Evolutionary conservation across 371 early-diverging fungal species (phyloP).

Genomic region (Mortierella sp.): DNA sequence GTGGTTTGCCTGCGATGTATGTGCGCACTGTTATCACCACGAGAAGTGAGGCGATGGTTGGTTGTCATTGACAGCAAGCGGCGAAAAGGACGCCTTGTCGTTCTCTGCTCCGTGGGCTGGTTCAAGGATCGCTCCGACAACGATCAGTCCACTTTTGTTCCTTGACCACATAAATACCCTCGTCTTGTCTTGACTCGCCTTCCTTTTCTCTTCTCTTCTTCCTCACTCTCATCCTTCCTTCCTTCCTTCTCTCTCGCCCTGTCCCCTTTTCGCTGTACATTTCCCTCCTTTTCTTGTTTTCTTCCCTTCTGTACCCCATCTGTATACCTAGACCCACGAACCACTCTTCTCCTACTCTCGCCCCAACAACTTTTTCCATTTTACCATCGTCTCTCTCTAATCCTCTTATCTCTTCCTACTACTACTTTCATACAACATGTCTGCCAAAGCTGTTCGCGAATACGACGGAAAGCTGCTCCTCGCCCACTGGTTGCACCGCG

Average conservation of each 20-base stretch:
- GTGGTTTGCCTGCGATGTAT: not conserved
- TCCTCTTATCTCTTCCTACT: not conserved
- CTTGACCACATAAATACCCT: not conserved
- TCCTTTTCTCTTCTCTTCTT: not conserved
- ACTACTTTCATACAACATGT: slow-evolving; percentile 69
- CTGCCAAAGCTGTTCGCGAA: slow-evolving; percentile 97
- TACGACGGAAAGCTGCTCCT: slow-evolving; percentile 97
- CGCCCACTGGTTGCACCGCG: slow-evolving; percentile 87
- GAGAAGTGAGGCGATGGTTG: too few relatives aligned
- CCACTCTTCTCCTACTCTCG: not conserved
- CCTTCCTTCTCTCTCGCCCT: not conserved
- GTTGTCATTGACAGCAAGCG: too few relatives aligned
- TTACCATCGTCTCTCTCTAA: not conserved
- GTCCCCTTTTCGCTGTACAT: slow-evolving; percentile 1
- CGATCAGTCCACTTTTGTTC: slow-evolving; percentile 27
- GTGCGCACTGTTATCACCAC: not conserved
- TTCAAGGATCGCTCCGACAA: not conserved
- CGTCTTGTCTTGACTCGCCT: not conserved
- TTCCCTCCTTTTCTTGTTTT: not conserved
- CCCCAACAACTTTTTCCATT: not conserved
- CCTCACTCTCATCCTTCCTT: not conserved
- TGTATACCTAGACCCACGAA: slow-evolving; percentile 10
- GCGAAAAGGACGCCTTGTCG: not conserved
- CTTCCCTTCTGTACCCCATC: slow-evolving; percentile 2
- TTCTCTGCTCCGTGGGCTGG: slow-evolving; percentile 1